Percentiles rank a stretch among this genome's conserved stretches.
phyloP scores from a whole-genome alignment of 768 basidiomycete genomes.

The Termitomyces sp. region DNA sequence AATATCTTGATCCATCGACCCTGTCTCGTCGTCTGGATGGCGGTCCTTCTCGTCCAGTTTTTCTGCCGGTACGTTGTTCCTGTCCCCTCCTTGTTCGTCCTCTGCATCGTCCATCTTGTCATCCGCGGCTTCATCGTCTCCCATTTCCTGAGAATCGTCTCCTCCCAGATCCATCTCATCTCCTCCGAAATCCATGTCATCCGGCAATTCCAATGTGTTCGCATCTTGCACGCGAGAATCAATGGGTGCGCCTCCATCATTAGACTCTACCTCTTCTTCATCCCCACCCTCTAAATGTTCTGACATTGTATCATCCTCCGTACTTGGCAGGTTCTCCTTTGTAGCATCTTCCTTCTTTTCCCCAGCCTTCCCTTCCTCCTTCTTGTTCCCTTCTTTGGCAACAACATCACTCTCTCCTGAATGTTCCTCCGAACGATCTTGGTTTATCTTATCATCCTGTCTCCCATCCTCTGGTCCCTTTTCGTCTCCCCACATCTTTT shows the following conservation, averaged over 20 bases:
- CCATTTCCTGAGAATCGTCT: slow-evolving; percentile 21
- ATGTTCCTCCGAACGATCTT: slow-evolving; percentile 54
- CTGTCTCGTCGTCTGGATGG: slow-evolving; percentile 19
- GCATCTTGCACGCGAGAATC: slow-evolving; percentile 77
- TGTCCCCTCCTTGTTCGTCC: slow-evolving; percentile 20
- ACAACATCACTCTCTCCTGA: slow-evolving; percentile 60
- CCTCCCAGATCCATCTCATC: slow-evolving; percentile 31
- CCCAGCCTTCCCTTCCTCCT: slow-evolving; percentile 27
- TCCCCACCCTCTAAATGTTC: slow-evolving; percentile 29
- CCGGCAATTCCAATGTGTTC: slow-evolving; percentile 81
- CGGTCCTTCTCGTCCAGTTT: slow-evolving; percentile 18
- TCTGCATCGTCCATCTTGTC: slow-evolving; percentile 28
- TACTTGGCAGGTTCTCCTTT: slow-evolving; percentile 14
- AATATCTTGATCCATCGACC: slow-evolving; percentile 25
- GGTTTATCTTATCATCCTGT: slow-evolving; percentile 50
- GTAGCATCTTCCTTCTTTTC: slow-evolving; percentile 24
- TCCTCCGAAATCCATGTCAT: slow-evolving; percentile 67
- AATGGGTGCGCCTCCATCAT: slow-evolving; percentile 59
- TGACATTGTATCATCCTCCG: slow-evolving; percentile 14
- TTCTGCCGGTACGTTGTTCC: slow-evolving; percentile 14
- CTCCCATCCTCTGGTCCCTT: slow-evolving; percentile 47
- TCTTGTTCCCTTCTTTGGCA: slow-evolving; percentile 65
- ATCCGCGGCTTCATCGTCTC: slow-evolving; percentile 25
- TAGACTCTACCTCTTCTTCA: slow-evolving; percentile 37
- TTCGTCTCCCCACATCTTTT: slow-evolving; percentile 96